Conservation (phyloP, 495 filamentous ascomycete species). For the Penicillium verhagenii region DNA sequence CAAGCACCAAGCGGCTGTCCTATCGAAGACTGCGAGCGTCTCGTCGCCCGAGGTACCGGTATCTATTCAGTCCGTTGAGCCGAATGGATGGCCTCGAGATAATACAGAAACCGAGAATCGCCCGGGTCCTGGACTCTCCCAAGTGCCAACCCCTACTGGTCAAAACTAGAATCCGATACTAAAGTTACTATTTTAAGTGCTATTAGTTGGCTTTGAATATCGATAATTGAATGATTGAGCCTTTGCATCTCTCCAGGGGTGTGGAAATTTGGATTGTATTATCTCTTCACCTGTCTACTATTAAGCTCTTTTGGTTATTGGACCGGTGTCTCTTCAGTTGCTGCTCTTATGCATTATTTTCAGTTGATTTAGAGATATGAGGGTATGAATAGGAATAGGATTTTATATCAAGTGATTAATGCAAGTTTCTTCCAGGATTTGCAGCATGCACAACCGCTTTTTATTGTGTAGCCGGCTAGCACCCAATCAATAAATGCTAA, state of each 20-base stretch:
- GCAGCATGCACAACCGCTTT: too few species aligned
- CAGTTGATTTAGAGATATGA: too few species aligned
- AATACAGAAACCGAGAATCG: neutral
- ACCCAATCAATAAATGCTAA: too few species aligned
- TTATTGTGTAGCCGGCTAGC: too few species aligned
- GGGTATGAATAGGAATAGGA: too few species aligned
- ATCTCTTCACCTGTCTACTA: neutral
- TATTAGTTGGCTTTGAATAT: neutral
- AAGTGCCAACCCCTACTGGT: constrained; percentile 1
- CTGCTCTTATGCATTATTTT: too few species aligned
- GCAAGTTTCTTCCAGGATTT: too few species aligned
- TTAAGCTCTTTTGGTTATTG: neutral
- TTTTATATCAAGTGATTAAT: too few species aligned
- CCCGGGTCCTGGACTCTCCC: constrained; percentile 3
- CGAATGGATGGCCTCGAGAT: constrained; percentile 12
- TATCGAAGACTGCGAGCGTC: neutral
- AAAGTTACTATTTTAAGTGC: too few species aligned
- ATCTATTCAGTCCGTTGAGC: neutral
- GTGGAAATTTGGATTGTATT: neutral
- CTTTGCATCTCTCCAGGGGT: neutral
- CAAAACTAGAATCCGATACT: constrained; percentile 1
- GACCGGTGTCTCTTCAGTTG: neutral
- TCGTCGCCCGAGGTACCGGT: constrained; percentile 1
- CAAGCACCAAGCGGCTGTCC: neutral
- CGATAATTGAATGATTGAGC: neutral